Percentiles rank a stretch among this genome's conserved stretches.
Evolutionary conservation across 257 asterid genomes (phyloP).

Genomic region (Capsicum rhomboideum): DNA sequence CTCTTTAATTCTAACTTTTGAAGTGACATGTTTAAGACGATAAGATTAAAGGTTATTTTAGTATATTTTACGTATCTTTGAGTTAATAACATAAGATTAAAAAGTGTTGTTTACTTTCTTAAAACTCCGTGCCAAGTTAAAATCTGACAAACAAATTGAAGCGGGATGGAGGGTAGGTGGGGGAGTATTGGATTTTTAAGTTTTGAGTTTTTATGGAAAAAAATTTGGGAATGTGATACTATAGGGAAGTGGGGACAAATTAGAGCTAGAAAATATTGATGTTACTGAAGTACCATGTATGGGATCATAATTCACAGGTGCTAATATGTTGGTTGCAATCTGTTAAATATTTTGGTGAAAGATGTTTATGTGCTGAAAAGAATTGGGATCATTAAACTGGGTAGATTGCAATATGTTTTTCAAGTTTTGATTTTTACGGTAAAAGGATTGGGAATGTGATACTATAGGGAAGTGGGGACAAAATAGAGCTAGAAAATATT

Average conservation of each 20-base stretch:
- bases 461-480: not conserved
- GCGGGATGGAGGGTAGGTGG: too few species aligned
- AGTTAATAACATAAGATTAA: too few species aligned
- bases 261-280: not conserved
- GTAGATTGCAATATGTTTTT: not conserved
- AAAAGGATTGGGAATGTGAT: not conserved
- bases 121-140: too few species aligned
- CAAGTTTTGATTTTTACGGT: not conserved
- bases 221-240: not conserved
- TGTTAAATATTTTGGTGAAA: not conserved
- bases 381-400: not conserved
- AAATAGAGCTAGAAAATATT: not conserved
- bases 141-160: too few species aligned
- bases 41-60: too few species aligned
- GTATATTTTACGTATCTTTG: too few species aligned
- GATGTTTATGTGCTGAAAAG: not conserved
- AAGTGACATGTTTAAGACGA: too few species aligned
- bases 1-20: too few species aligned
- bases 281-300: not conserved
- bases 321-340: not conserved
- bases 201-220: not conserved
- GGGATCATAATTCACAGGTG: not conserved
- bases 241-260: not conserved
- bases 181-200: not conserved
- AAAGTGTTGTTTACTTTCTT: too few species aligned